These are phyloP conservation scores for Fomitopsis schrenkii DNA, from an alignment of 1,284 basidiomycete species.

Conservation along the genomic window DNA sequence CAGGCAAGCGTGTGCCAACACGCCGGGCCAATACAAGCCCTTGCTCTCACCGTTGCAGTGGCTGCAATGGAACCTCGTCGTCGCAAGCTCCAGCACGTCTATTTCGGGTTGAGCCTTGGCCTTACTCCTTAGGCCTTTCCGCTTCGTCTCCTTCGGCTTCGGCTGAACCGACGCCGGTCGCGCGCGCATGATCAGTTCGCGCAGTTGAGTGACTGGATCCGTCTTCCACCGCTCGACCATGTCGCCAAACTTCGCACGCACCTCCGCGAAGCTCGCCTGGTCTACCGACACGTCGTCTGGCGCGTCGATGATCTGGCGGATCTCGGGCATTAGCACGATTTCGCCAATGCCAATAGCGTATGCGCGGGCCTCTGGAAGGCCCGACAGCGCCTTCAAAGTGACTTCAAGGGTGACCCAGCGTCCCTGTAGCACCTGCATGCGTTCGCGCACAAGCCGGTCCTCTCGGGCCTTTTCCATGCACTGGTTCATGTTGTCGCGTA, in stretches of 20 bases:
- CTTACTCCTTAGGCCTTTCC: background rate
- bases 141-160: background rate
- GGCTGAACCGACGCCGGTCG: background rate
- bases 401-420: background rate
- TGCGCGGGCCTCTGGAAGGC: background rate
- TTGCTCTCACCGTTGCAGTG: background rate
- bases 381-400: background rate
- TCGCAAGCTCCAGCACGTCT: background rate
- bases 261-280: background rate
- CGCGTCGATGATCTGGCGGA: background rate
- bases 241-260: background rate
- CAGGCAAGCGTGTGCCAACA: background rate
- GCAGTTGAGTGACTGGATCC: background rate
- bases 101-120: no score
- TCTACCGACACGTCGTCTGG: background rate
- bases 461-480: background rate
- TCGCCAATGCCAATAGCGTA: background rate
- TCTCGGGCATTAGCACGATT: background rate
- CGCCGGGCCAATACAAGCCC: background rate
- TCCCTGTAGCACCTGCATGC: background rate
- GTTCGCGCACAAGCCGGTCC: background rate
- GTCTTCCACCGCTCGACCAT: background rate
- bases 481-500: background rate
- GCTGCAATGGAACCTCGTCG: background rate
- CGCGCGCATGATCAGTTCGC: no score